Base-by-base conservation (phyloP, 768 basidiomycete species). In the Boletus rufocinnamomeus region DNA sequence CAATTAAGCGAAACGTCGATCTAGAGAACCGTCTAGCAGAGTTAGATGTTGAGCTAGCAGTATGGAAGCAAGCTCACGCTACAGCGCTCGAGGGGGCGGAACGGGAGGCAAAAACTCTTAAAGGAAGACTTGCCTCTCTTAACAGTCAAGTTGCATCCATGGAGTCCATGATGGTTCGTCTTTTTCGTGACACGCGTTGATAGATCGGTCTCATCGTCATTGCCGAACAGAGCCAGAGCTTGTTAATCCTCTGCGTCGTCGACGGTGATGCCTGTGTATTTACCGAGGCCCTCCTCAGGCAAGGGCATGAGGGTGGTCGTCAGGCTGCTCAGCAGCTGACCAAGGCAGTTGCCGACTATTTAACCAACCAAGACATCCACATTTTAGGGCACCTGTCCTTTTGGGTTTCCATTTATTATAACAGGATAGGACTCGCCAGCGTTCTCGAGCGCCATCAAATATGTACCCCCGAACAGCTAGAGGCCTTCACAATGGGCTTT, bases 221-320 rank as follows among this genome's bases (percentile, higher is more conserved):
- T 43, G 44, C 49, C 21, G 52, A 56, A 56, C 72, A 88, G 85
- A 82, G 78, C 63, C 84, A 85, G 72, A 80, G 82, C 62, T 82
- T 87, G 44, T 80, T 91, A 64, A 85, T 91, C 58, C 79, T 89
- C 63, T 89, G 88, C 66, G 81, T 88, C 62, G 79, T 92, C 65
- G 87, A 91, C 64, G 89, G 87, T 40, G 84, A 90, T 69, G 82
- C 83, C 49, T 83, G 84, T 61, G 74, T 89, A 63, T 91, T 92
- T 75, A 77, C 77, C 55, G 79, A 77, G 49, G 75, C 82, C 21
- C 78, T 87, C 57, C 73, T 92, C 41, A 69, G 67, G 32, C 84
- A 86, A 70, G 89, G 89, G 8, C 82, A 83, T 48, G 78, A 81
- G 53, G 89, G 89, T 11, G 89, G 89, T 30, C 73, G 76, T 19